Evolutionary conservation across 495 filamentous ascomycete species (phyloP), one percentile per base, ranked within the genome.

Genomic region (Parathielavia hyrcaniae): DNA sequence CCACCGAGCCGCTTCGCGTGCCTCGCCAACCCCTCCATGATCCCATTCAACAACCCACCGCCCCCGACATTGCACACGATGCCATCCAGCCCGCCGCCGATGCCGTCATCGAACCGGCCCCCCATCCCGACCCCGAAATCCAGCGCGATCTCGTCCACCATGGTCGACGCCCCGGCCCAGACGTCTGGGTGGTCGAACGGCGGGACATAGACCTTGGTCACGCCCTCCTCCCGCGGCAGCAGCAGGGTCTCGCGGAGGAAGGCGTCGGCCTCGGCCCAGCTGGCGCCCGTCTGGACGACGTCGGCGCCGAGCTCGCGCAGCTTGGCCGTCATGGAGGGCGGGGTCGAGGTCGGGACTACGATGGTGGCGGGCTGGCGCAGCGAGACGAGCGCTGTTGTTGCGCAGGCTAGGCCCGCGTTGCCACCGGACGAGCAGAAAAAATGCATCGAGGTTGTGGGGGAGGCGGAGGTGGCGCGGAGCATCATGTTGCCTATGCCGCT

Each of bases 401-500:
- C 89, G 66, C 89, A 91, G 16, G 92, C 93, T 4, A 98, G 83
- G 5, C 93, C 92, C 13, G 92, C 92, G 69, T 97, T 97, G 57
- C 92, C 92, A 60, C 89, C 93, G 32, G 83, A 87, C 49, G 85
- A 89, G 72, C 82, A 89, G 77, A 88, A 96, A 83, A 97, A 95
- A 71, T 92, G 90, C 6, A 84, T 72, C 19, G 49, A 19, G 38
- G 19, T 19, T 68, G 71, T 65, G 49, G 72, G 46, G 58, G 53
- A 46, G 51, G 69, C 66, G 51, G 73, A 44, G 12, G 68, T 64
- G 50, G 68, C 66, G 14, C 73, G 77, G 45, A 85, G 81, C 73
- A 92, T 84, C 66, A 91, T 81, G 71, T 88, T 82, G 61, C 91
- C 92, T 60, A 97, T 83, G 17, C 88, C 92, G 14, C 67, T 70